phyloP scores from a whole-genome alignment of 129 eudicot species.

The Flaveria trinervia region DNA sequence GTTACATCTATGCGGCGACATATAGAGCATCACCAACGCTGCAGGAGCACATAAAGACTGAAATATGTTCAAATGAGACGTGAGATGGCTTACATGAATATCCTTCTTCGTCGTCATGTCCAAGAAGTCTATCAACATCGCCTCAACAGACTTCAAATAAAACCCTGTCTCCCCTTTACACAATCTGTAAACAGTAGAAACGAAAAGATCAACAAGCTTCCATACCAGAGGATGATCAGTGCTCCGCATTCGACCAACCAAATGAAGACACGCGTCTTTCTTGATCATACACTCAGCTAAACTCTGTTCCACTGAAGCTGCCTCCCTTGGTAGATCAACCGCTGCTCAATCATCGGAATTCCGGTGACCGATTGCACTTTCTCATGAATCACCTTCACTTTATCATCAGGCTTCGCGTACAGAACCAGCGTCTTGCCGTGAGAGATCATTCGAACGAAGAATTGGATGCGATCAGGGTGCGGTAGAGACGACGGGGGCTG shows the following conservation, averaged over 20 bases:
- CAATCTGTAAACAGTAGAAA: conserved; percentile 41
- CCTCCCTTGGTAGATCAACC: conserved; percentile 61
- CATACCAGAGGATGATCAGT: conserved; percentile 63
- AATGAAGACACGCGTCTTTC: conserved; percentile 49
- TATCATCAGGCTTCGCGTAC: conserved; percentile 39
- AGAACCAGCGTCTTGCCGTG: conserved; percentile 49
- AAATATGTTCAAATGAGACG: conserved; percentile 55
- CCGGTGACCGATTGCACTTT: conserved; percentile 45
- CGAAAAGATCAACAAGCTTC: conserved; percentile 54
- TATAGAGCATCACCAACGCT: conserved; percentile 66
- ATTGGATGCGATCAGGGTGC: conserved; percentile 41
- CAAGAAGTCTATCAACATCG: conserved; percentile 24
- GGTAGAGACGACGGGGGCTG: background rate
- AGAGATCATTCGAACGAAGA: conserved; percentile 63
- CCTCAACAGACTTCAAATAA: conserved; percentile 22
- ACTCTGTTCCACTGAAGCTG: conserved; percentile 71
- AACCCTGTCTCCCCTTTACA: conserved; percentile 35
- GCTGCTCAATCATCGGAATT: conserved; percentile 55
- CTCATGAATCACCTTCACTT: conserved; percentile 49
- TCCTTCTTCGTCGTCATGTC: conserved; percentile 28
- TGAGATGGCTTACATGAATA: conserved; percentile 14
- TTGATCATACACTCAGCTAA: conserved; percentile 48
- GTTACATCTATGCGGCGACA: conserved; percentile 44
- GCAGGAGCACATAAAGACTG: conserved; percentile 49
- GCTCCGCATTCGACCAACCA: conserved; percentile 74